These are phyloP conservation scores for Colletotrichum australisinense DNA, from an alignment of 2,329 filamentous ascomycete genomes.

Conservation along the genomic window DNA sequence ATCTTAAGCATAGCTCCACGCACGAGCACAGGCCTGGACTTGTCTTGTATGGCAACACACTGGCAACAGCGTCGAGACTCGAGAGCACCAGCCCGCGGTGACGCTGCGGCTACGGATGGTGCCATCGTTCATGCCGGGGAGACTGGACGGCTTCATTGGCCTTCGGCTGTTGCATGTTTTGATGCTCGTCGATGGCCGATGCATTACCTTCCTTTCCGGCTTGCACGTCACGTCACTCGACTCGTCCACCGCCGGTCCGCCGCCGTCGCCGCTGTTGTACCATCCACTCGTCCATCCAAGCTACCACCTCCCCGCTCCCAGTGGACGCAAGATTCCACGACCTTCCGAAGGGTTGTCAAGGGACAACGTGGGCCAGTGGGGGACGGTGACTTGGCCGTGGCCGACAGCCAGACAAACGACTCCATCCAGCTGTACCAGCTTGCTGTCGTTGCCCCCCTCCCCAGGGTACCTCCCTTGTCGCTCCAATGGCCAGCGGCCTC, in stretches of 20 bases:
- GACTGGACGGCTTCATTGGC: background rate
- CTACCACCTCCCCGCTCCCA: constrained; percentile 23
- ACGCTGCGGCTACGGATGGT: background rate
- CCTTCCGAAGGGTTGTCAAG: constrained; percentile 26
- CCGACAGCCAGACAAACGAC: background rate
- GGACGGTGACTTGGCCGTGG: constrained; percentile 25
- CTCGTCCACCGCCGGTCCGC: constrained; percentile 9
- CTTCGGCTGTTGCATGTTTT: background rate
- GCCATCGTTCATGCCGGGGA: background rate
- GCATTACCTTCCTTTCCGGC: background rate
- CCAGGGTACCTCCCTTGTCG: background rate
- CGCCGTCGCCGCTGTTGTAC: constrained; percentile 24
- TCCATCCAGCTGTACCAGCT: constrained; percentile 17
- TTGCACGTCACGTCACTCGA: background rate
- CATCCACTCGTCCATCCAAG: constrained; percentile 20
- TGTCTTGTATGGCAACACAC: background rate
- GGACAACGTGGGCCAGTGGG: constrained; percentile 34
- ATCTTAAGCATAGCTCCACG: constrained; percentile 26
- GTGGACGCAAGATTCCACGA: constrained; percentile 32
- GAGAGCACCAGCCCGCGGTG: background rate
- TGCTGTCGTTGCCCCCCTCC: background rate
- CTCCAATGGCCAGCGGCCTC: constrained; percentile 26
- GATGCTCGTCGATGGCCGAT: constrained; percentile 12
- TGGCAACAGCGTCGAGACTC: background rate
- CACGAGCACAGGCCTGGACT: background rate